phyloP scores from a whole-genome alignment of 192 early-diverging fungal genomes.

The Coemansia sp. region DNA sequence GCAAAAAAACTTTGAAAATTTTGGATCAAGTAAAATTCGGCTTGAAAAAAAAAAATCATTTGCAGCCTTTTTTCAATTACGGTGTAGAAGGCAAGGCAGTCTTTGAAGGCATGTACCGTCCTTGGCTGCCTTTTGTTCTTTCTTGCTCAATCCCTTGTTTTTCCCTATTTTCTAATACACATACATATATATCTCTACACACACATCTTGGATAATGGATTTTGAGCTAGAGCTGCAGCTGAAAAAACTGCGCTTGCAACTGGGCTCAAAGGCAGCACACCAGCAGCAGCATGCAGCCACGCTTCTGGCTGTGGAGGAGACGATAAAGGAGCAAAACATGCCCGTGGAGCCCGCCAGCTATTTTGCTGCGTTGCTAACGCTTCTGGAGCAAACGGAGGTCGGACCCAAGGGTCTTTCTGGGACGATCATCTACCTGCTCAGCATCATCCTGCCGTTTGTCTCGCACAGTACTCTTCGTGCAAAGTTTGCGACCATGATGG shows the following conservation, averaged over 20 bases:
- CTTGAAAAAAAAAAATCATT: not conserved
- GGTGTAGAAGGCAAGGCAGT: not conserved
- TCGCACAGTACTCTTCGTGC: slow-evolving; percentile 58
- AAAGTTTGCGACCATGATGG: slow-evolving; percentile 64
- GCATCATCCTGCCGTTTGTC: slow-evolving; percentile 67
- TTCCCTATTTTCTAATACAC: slow-evolving; percentile 1
- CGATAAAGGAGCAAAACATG: slow-evolving; percentile 73
- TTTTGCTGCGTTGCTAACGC: slow-evolving; percentile 81
- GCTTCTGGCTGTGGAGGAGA: slow-evolving; percentile 71
- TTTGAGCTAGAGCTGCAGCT: slow-evolving; percentile 42
- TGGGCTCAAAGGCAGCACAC: slow-evolving; percentile 74
- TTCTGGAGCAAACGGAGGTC: slow-evolving; percentile 57
- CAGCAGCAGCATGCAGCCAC: slow-evolving; percentile 78
- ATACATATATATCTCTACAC: not conserved
- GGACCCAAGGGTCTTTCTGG: slow-evolving; percentile 54
- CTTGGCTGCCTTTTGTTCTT: not conserved
- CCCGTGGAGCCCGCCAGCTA: slow-evolving; percentile 75
- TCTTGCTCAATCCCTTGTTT: not conserved
- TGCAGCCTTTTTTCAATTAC: not conserved
- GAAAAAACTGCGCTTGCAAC: slow-evolving; percentile 56
- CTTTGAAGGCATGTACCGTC: no score
- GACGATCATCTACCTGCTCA: slow-evolving; percentile 77
- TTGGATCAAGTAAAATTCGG: not conserved
- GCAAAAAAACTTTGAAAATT: not conserved
- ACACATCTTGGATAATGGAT: slow-evolving; percentile 25